Evolutionary conservation across 192 early-diverging fungal genomes (phyloP), one percentile per base, ranked within the genome.

Genomic region (Glomus cerebriforme): DNA sequence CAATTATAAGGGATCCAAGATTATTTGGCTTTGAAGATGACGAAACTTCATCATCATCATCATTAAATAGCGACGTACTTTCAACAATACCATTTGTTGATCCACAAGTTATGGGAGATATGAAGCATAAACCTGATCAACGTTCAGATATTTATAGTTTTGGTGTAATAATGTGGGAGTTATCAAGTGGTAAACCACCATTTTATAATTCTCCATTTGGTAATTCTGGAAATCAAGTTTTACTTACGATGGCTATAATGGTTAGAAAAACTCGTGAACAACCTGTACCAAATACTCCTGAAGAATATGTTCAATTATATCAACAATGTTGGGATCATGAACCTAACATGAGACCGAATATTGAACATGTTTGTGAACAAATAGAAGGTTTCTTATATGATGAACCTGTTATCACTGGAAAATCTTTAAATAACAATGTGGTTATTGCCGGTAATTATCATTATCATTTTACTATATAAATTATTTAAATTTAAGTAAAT

Each of bases 231-330:
- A 37, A n/a, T 37, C 66, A 68, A 39, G 32, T 54, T 32, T 19
- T 17, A 15, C 47, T 73, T 58, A 73, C 54, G 0, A 29, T 73
- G 15, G 15, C 43, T 2, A 31, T 32, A 34, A 58, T 49, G 31
- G 12, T 32, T 13, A 29, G 19, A 27, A 73, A 22, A 59, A 32
- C 43, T 8, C 64, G 77, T 19, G 69, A 79, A 49, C 31, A 37
- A 8, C 29, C 37, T n/a, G 27, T 32, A 17, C 77, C 73, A 39
- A 62, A 27, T 15, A 75, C 73, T 17, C 69, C 77, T 26, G 70
- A 75, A 79, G 77, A 67, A 26, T 79, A 79, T 43, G 24, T 58
- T n/a, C 32, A 79, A 24, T 59, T 79, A 45, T 76, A 76, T 58
- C 31, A 71, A 34, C 27, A 79, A 26, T 79, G 77, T 29, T 79